Conservation (phyloP, 2,329 filamentous ascomycete species). For the Waltergamsia citrina region DNA sequence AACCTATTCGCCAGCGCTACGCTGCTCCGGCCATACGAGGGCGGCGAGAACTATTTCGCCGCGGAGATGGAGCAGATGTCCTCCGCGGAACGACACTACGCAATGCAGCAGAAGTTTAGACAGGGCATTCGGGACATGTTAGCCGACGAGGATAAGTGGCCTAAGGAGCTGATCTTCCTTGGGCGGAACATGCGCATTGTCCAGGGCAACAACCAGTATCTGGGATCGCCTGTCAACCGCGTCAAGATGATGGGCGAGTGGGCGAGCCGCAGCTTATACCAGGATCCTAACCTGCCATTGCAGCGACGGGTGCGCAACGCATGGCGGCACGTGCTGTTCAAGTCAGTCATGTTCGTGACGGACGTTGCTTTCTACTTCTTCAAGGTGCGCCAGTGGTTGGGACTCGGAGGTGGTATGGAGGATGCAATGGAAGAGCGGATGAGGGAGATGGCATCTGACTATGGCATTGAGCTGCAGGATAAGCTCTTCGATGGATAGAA, state of each 20-base stretch:
- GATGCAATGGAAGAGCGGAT: conserved; percentile 86
- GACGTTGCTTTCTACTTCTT: conserved; percentile 80
- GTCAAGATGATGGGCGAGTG: conserved; percentile 91
- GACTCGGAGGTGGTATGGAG: conserved; percentile 78
- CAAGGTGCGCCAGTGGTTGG: conserved; percentile 67
- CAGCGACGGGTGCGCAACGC: conserved; percentile 57
- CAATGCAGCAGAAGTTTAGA: conserved; percentile 81
- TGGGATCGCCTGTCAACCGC: conserved; percentile 82
- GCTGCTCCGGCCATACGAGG: conserved; percentile 81
- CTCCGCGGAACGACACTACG: conserved; percentile 68
- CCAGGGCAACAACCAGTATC: conserved; percentile 84
- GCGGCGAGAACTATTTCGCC: conserved; percentile 61
- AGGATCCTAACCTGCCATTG: conserved; percentile 56
- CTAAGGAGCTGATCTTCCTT: conserved; percentile 85
- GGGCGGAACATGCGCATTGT: conserved; percentile 88
- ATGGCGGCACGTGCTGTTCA: conserved; percentile 75
- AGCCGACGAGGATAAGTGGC: conserved; percentile 79
- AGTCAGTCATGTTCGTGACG: conserved; percentile 61
- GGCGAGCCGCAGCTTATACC: conserved; percentile 76
- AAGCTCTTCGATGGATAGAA: conserved; percentile 73
- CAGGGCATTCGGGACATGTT: conserved; percentile 60
- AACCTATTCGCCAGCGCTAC: conserved; percentile 91
- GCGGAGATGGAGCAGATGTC: conserved; percentile 49
- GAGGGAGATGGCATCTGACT: conserved; percentile 79
- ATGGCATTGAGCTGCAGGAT: conserved; percentile 85